These are phyloP conservation scores for Blechomonas ayalai DNA, from an alignment of 208 protist genomes.

Conservation along the genomic window DNA sequence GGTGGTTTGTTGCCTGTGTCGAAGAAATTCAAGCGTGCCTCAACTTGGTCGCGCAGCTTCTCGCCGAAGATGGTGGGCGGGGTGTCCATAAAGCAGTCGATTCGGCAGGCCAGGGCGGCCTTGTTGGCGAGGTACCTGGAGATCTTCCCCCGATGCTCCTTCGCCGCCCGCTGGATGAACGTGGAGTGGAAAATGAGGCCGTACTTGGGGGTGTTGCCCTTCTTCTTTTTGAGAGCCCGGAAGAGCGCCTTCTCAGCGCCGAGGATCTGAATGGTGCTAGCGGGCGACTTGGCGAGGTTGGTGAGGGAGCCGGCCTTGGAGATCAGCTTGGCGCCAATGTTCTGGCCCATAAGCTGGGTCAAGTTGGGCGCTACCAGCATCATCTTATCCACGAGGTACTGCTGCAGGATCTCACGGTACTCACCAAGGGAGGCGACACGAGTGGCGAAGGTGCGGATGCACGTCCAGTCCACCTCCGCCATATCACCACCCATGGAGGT, in stretches of 20 bases:
- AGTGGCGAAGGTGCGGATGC: slow-evolving; percentile 93
- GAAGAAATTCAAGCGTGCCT: slow-evolving; percentile 97
- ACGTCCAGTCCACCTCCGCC: slow-evolving; percentile 95
- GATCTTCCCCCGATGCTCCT: slow-evolving; percentile 98
- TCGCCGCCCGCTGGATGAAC: slow-evolving; percentile 95
- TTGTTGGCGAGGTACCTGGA: slow-evolving; percentile 99
- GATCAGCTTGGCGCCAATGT: slow-evolving; percentile 98
- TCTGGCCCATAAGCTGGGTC: slow-evolving; percentile 96
- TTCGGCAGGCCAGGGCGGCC: slow-evolving; percentile 95
- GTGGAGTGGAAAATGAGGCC: slow-evolving; percentile 98
- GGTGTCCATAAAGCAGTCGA: slow-evolving; percentile 95
- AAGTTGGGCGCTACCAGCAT: slow-evolving; percentile 97
- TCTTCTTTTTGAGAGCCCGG: slow-evolving; percentile 96
- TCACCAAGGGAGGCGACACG: slow-evolving; percentile 90
- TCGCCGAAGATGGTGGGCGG: slow-evolving; percentile 92
- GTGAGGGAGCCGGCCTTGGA: slow-evolving; percentile 97
- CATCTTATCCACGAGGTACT: slow-evolving; percentile 98
- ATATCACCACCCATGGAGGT: slow-evolving; percentile 97
- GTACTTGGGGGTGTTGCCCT: slow-evolving; percentile 99
- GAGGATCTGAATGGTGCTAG: slow-evolving; percentile 99
- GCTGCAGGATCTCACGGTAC: slow-evolving; percentile 88
- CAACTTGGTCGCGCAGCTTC: slow-evolving; percentile 96
- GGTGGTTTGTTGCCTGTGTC: slow-evolving; percentile 93
- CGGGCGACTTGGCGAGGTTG: slow-evolving; percentile 98
- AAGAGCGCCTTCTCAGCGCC: slow-evolving; percentile 99